Base-by-base conservation (phyloP, 2,329 filamentous ascomycete genomes). In the Pseudocercospora pini-densiflorae region DNA sequence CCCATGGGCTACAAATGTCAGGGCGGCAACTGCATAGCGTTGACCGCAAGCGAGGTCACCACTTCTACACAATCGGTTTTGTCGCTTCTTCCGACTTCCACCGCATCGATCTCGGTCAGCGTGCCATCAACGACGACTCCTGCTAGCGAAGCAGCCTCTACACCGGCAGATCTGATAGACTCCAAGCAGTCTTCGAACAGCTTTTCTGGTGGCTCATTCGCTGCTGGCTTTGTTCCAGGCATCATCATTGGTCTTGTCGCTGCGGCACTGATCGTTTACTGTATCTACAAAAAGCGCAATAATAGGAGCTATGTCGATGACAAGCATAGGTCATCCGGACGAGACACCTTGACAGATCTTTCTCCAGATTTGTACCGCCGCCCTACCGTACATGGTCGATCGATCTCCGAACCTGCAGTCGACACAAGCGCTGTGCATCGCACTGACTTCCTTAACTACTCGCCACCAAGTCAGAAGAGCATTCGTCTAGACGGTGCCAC, bases 1-100 rank as follows among this genome's bases (percentile, higher is more conserved):
- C 91, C 91, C 0, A 89, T 89, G 77, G 91, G 91, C 2, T 93
- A 90, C 79, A 80, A 81, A 1, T 94, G 91, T 79, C 78, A 84
- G 40, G 79, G 79, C 49, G 77, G 78, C 59, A 92, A 90, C 71
- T 93, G 90, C 72, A 75, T 81, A 10, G 81, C 80, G 71, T 59
- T 68, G 45, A 66, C 63, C 8, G 62, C 66, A 43, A 47, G 65
- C 27, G 63, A 71, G 21, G 64, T 67, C 16, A 45, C 67, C 0
- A 24, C 47, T 2, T 16, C 29, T 8, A 60, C 53, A 3, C 33
- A 47, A 1, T 55, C 62, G 10, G 33, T 61, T 14, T 27, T 16
- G 55, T 51, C 57, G 9, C 43, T 43, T 5, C 43, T 69, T 9
- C 51, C 61, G 14, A 61, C 61, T 9, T 59, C 53, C 33, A 69